Conservation (phyloP, 768 basidiomycete species). For the Myochromella boudieri region DNA sequence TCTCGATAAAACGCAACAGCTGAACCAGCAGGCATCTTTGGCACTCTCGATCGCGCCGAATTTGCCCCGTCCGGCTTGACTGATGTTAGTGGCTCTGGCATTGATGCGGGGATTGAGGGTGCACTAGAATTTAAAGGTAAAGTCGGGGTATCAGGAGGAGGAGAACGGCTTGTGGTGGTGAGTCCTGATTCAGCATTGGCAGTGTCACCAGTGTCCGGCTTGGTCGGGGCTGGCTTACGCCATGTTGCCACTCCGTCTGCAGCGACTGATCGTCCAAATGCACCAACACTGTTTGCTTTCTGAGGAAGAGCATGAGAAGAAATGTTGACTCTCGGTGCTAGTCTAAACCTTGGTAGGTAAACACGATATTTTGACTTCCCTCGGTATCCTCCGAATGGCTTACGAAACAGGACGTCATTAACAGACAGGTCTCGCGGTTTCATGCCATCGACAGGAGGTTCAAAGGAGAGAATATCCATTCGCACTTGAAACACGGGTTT, state of each 20-base stretch:
- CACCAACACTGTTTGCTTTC: constrained; percentile 30
- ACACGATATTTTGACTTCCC: constrained; percentile 42
- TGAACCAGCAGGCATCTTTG: constrained; percentile 72
- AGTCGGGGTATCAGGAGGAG: constrained; percentile 51
- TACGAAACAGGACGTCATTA: constrained; percentile 65
- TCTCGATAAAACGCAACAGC: constrained; percentile 74
- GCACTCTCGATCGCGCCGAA: constrained; percentile 46
- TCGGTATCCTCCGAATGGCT: constrained; percentile 33
- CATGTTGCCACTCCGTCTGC: constrained; percentile 44
- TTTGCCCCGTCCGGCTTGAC: constrained; percentile 28
- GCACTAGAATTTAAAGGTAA: too few species aligned
- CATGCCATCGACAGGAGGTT: constrained; percentile 70
- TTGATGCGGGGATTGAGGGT: constrained; percentile 29
- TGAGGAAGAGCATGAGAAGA: constrained; percentile 19
- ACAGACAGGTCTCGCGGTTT: constrained; percentile 57
- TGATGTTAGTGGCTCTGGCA: constrained; percentile 26
- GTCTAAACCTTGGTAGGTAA: constrained; percentile 34
- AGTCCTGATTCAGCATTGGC: constrained; percentile 28
- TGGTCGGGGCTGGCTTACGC: constrained; percentile 35
- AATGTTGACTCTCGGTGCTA: constrained; percentile 30
- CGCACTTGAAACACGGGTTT: constrained; percentile 40
- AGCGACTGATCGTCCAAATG: constrained; percentile 41
- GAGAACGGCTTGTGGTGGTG: constrained; percentile 64
- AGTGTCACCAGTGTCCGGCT: constrained; percentile 19
- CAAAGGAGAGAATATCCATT: constrained; percentile 69